Conservation (phyloP, 2,329 filamentous ascomycete genomes). For the Pseudogymnoascus sp. region DNA sequence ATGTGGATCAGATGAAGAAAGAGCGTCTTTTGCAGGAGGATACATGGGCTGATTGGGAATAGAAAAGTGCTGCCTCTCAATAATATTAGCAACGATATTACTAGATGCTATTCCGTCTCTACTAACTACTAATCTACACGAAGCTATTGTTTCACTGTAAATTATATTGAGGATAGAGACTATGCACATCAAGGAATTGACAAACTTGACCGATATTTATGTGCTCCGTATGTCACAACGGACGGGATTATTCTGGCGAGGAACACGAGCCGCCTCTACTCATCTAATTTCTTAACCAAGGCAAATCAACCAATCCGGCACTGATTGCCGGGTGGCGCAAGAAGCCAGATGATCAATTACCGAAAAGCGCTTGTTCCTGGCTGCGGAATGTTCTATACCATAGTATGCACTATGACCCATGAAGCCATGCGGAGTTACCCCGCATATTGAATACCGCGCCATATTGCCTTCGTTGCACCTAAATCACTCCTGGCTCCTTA, state of each 20-base stretch:
- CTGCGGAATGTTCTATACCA: neutral
- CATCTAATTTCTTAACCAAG: neutral
- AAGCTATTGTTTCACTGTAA: neutral
- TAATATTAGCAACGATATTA: neutral
- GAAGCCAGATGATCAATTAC: neutral
- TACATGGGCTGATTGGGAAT: no score
- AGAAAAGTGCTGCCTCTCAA: no score
- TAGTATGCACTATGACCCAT: neutral
- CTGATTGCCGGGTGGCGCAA: neutral
- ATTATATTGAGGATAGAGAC: neutral
- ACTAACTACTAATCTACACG: neutral
- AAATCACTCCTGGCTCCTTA: neutral
- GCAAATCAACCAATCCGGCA: neutral
- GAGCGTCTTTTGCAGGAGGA: no score
- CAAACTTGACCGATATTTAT: neutral
- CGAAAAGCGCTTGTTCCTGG: neutral
- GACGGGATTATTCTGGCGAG: neutral
- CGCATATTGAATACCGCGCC: neutral
- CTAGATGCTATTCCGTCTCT: neutral
- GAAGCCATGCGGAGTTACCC: neutral
- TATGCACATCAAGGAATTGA: neutral
- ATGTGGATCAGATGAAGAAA: no score
- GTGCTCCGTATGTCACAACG: neutral
- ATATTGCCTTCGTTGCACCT: neutral
- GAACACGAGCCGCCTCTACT: neutral